Evolutionary conservation across 345 rosid genomes (phyloP), one percentile per base, ranked within the genome.

Genomic region (Salix suchowensis): DNA sequence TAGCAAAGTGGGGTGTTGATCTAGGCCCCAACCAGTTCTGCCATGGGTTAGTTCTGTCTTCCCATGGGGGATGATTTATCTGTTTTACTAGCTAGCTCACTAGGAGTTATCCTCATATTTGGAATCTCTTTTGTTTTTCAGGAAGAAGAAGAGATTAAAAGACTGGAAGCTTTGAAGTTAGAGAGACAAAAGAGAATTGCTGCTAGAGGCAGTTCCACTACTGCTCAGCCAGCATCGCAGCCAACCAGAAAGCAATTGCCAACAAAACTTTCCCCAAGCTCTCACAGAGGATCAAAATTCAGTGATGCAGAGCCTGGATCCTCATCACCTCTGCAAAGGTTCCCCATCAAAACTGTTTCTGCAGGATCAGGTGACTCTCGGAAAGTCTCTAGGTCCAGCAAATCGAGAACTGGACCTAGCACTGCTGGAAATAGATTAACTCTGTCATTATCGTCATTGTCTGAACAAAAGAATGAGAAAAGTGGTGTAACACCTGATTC

Each of bases 161-260:
- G 99, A 48, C 82, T 96, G 6, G 97, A 93, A 84, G 87, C 86
- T 71, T 86, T 94, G 80, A 94, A 90, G 80, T 70, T 88, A 67
- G 92, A 87, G 80, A 92, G 98, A 84, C 97, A 94, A 78, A 91
- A 94, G 86, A 84, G 98, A 85, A 94, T 94, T 74, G 90, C 97
- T 78, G 86, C 97, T 50, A 88, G 89, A 80, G 87, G 88, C 73
- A 82, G 89, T 77, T 78, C 93, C 32, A 64, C 76, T 42, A 77
- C 88, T 65, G 82, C 82, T 73, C 91, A 83, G 80, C 70, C 91
- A 76, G 75, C 87, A 46, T 77, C 78, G 61, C 88, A 82, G 68
- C 91, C 82, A 88, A 74, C 83, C 73, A 85, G 83, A 82, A 96
- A 88, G 83, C 85, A 74, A 39, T 71, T 91, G 61, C 87, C 86